Conservation (phyloP, 768 basidiomycete genomes). For the Calocybe indica region DNA sequence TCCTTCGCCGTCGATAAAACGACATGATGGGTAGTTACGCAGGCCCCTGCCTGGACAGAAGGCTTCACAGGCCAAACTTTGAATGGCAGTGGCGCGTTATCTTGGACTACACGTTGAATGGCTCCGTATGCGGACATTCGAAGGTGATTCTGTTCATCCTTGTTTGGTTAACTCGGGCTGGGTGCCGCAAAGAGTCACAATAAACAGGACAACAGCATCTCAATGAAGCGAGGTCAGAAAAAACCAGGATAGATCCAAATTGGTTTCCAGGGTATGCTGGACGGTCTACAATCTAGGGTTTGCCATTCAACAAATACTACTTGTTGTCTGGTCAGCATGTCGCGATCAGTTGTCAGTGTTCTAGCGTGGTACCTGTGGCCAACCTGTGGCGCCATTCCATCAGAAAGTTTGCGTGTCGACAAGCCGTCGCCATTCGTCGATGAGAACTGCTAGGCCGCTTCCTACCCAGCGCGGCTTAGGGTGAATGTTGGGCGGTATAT, state of each 20-base stretch:
- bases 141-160: background rate
- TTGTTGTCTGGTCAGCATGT: no score
- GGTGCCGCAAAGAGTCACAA: background rate
- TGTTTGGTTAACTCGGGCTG: background rate
- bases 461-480: slow-evolving; percentile 25
- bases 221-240: no score
- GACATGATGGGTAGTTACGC: slow-evolving; percentile 49
- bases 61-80: slow-evolving; percentile 39
- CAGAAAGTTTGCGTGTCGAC: slow-evolving; percentile 36
- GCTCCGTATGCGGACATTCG: slow-evolving; percentile 72
- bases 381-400: background rate
- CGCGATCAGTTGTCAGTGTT: no score
- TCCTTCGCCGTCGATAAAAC: slow-evolving; percentile 32
- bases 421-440: slow-evolving; percentile 50
- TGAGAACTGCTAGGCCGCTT: slow-evolving; percentile 43
- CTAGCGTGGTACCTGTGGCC: no score
- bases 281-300: no score
- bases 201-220: no score
- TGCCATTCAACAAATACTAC: no score
- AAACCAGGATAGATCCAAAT: no score
- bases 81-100: slow-evolving; percentile 30
- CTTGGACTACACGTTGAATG: slow-evolving; percentile 30
- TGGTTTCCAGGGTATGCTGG: no score
- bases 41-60: slow-evolving; percentile 12
- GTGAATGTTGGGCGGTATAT: slow-evolving; percentile 21